Evolutionary conservation across 129 eudicot genomes (phyloP), one percentile per base, ranked within the genome.

Genomic region (Chrysanthemum makinoi): DNA sequence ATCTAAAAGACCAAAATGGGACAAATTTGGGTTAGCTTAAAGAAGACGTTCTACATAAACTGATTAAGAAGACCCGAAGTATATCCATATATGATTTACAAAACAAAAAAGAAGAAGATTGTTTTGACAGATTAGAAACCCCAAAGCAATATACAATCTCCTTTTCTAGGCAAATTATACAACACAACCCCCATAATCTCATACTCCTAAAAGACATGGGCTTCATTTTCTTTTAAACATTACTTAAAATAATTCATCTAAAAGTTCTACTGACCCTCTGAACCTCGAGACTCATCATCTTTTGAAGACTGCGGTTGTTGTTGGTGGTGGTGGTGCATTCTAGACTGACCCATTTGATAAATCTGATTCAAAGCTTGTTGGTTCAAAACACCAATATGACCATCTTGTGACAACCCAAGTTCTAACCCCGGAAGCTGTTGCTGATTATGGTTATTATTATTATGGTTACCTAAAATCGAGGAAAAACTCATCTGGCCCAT

Each of bases 251-350:
- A 17, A 59, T 61, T 60, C 66, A 68, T 76, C 75, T 19, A 69
- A 50, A 67, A 33, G 20, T 39, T 55, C 69, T 81, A 86, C 60
- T 75, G 80, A 43, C 86, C 91, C 16, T 70, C 81, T 69, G 95
- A 91, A 12, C 91, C 97, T 70, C 83, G 96, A 79, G 97, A 88
- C 73, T 91, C 84, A 74, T 91, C 95, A 82, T 91, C 95, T 75
- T 88, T 83, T 10, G 90, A 62, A 62, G 88, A 73, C 43, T 72
- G 86, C 6, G 75, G 83, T 26, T 82, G 88, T 17, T 80, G 68
- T 12, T 76, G 82, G 5, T 80, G 43, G 1, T 35, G 43, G 10
- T 39, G 86, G 12, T 85, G 87, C 82, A 85, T 71, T 79, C 93
- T 81, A 74, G 84, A 80, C 46, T 88, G 92, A 63, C 87, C 96